phyloP scores from a whole-genome alignment of 495 filamentous ascomycete genomes.

The Trichoderma parareesei region DNA sequence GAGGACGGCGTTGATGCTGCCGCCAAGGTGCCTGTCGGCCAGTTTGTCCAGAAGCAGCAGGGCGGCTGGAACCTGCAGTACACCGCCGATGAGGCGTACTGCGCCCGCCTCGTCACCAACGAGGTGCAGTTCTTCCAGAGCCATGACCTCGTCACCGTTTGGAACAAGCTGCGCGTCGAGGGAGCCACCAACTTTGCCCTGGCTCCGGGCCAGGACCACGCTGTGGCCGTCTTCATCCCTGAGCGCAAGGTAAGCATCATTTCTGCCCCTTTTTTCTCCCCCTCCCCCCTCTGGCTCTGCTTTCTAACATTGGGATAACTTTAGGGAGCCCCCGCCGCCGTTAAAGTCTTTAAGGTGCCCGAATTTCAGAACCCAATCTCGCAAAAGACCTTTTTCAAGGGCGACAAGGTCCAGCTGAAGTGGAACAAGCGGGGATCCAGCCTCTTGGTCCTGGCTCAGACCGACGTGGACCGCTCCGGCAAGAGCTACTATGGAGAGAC shows the following conservation, averaged over 20 bases:
- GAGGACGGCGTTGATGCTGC: constrained; percentile 44
- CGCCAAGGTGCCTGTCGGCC: constrained; percentile 68
- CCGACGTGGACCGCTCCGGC: constrained; percentile 93
- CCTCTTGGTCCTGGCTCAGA: constrained; percentile 92
- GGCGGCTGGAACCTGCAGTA: constrained; percentile 98
- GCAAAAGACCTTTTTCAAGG: constrained; percentile 98
- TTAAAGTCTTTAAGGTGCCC: constrained; percentile 91
- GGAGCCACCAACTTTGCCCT: constrained; percentile 86
- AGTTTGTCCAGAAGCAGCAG: constrained; percentile 90
- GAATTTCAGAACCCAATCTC: constrained; percentile 73
- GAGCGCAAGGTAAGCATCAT: constrained; percentile 72
- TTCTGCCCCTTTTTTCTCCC: neutral
- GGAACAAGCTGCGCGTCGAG: constrained; percentile 91
- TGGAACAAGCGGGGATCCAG: constrained; percentile 90
- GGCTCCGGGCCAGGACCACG: constrained; percentile 78
- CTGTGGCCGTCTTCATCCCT: constrained; percentile 86
- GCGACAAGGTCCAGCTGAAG: constrained; percentile 95
- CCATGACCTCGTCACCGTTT: constrained; percentile 71
- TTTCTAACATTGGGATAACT: constrained; percentile 9
- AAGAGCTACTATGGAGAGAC: constrained; percentile 99
- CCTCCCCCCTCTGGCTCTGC: neutral
- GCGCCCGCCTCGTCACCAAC: constrained; percentile 89
- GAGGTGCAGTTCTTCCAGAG: constrained; percentile 96
- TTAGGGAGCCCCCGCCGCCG: constrained; percentile 80
- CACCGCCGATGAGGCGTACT: constrained; percentile 82